Base-by-base conservation (phyloP, 352 stramenopile genomes). In the Globisporangium alternatum region DNA sequence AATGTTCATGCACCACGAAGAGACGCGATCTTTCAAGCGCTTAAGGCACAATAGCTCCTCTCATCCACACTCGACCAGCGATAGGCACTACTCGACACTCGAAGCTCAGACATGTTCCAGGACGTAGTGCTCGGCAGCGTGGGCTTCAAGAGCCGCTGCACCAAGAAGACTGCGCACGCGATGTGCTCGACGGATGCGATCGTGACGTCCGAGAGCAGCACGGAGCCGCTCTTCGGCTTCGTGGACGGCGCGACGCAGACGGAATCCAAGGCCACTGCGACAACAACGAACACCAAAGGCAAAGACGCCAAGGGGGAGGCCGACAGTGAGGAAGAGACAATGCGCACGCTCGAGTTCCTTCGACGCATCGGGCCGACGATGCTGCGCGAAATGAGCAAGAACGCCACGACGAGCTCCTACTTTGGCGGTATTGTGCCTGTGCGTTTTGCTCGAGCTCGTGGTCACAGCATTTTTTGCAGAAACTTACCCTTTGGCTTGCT, bases 371-470 rank as follows among this genome's bases (percentile, higher is more conserved):
- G 81, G 0, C 70, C 71, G 2, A 56, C 81, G 17, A 87, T 91
- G 79, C 68, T 93, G 9, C 62, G 66, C 30, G 82, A 93, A 66
- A 84, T 93, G 66, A 35, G 60, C 45, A 69, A 75, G 56, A 87
- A 70, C 31, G 69, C 64, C 28, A 66, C 69, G 22, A 78, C 68
- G 17, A 81, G 77, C 58, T 56, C 69, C 31, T 78, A 72, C 17
- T 90, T 89, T 56, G 64, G 61, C n/a, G 76, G 78, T 88, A 56
- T 13, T 31, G 21, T 35, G 15, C 25, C 4, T 30, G 5, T 39
- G 25, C 30, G 15, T 6, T 25, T 35, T 13, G 12, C 15, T 37
- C 2, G n/a, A 37, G 17, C 12, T 43, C 17, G 7, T 12, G 13
- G 21, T 3, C 17, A 43, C 21, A 59, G 4, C 51, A 35, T 2